phyloP scores from a whole-genome alignment of 768 basidiomycete species.

The Suillus clintonianus region DNA sequence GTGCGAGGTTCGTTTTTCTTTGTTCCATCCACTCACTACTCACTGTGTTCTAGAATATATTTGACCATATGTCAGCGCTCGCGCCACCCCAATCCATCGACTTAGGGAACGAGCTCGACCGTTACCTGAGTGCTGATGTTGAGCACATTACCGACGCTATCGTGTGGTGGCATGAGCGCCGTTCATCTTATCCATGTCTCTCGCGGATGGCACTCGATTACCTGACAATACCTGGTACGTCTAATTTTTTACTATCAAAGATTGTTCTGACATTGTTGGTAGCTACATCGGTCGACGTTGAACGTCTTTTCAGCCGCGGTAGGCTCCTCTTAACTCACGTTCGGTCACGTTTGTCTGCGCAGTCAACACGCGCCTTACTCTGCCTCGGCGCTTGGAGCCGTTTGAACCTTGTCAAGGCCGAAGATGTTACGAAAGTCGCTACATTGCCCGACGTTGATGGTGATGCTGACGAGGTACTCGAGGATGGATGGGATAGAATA shows the following conservation, averaged over 20 bases:
- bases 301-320: constrained; percentile 11
- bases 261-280: constrained; percentile 12
- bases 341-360: constrained; percentile 21
- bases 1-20: neutral
- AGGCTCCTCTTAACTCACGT: constrained; percentile 24
- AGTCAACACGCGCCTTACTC: constrained; percentile 25
- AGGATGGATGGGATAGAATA: constrained; percentile 5
- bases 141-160: constrained; percentile 26
- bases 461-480: neutral
- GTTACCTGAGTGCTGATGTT: constrained; percentile 27
- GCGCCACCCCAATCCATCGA: constrained; percentile 15
- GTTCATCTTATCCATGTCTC: constrained; percentile 27
- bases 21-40: neutral
- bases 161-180: constrained; percentile 31
- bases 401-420: constrained; percentile 18
- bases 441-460: neutral
- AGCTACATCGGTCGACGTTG: constrained; percentile 13
- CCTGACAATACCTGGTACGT: constrained; percentile 32
- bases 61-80: constrained; percentile 28
- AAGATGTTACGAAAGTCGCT: constrained; percentile 15
- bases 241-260: constrained; percentile 8
- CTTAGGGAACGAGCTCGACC: constrained; percentile 26
- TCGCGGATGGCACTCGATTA: constrained; percentile 38
- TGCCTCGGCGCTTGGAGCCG: constrained; percentile 10
- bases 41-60: constrained; percentile 24